Conservation (phyloP, 2,329 filamentous ascomycete species). For the Endothia cerciana region DNA sequence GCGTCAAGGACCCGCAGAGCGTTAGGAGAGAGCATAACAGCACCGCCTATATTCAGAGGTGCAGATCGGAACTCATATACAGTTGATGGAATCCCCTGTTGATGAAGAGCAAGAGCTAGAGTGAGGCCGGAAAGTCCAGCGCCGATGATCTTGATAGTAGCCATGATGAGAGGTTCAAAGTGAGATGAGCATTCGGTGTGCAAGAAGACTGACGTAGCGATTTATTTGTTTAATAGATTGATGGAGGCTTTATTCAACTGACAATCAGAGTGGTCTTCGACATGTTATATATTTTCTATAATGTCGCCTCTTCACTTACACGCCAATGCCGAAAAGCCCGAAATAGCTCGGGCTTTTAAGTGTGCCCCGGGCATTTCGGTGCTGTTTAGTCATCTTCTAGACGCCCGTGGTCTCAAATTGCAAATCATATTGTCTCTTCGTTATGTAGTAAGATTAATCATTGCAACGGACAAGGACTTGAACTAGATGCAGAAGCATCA, state of each 20-base stretch:
- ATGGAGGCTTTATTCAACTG: not conserved
- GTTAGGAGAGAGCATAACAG: slow-evolving; percentile 64
- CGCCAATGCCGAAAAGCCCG: not conserved
- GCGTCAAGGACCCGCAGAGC: slow-evolving; percentile 57
- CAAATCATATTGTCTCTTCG: not conserved
- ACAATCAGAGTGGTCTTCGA: not conserved
- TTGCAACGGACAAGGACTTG: not conserved
- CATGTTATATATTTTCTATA: not conserved
- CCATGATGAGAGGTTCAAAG: not conserved
- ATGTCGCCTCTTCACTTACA: not conserved
- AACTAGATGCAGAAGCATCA: not conserved
- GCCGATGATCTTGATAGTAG: slow-evolving; percentile 10
- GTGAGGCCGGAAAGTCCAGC: slow-evolving; percentile 47
- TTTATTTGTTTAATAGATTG: not conserved
- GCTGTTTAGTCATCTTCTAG: too few species aligned
- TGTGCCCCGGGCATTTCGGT: not conserved
- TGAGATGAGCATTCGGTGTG: not conserved
- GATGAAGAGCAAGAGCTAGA: slow-evolving; percentile 58
- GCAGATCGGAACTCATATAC: slow-evolving; percentile 56
- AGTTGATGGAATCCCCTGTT: slow-evolving; percentile 51
- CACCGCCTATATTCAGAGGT: slow-evolving; percentile 54
- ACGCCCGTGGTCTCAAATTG: too few species aligned
- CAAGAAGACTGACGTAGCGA: not conserved
- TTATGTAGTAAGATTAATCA: not conserved
- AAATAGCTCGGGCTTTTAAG: not conserved